phyloP scores from a whole-genome alignment of 192 early-diverging fungal genomes.

The Pilobolus umbonatus region DNA sequence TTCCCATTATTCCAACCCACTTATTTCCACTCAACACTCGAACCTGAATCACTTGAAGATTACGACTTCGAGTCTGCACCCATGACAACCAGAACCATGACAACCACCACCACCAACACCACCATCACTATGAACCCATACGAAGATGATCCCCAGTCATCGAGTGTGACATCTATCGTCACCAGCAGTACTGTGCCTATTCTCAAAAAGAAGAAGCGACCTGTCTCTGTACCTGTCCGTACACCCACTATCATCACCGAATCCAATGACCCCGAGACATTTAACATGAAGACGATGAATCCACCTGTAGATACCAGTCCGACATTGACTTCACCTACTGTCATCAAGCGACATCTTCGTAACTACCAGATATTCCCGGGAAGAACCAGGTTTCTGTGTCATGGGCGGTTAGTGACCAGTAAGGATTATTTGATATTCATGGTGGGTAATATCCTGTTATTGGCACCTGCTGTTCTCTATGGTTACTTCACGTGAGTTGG shows the following conservation, averaged over 20 bases:
- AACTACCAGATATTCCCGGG: constrained; percentile 53
- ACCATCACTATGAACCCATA: constrained; percentile 14
- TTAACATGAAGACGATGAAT: too few relatives aligned
- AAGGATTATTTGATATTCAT: constrained; percentile 58
- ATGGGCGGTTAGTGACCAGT: constrained; percentile 64
- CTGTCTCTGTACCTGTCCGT: constrained; percentile 1
- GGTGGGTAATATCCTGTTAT: constrained; percentile 48
- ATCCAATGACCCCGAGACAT: too few relatives aligned
- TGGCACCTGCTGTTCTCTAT: constrained; percentile 56
- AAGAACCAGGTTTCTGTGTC: constrained; percentile 54
- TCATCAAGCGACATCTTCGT: constrained; percentile 5
- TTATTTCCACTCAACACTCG: constrained; percentile 7
- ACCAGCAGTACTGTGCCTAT: constrained; percentile 16
- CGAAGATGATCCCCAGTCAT: constrained; percentile 17
- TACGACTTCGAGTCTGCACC: constrained; percentile 7
- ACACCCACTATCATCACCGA: neutral
- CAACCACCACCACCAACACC: neutral
- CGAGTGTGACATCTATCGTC: constrained; percentile 13
- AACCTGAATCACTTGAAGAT: constrained; percentile 20
- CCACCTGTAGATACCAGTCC: neutral
- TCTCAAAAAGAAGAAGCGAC: neutral
- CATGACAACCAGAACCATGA: neutral
- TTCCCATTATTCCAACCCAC: constrained; percentile 5
- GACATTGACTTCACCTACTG: neutral
- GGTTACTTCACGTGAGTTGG: constrained; percentile 46